Evolutionary conservation across 73 alveolate genomes (phyloP), one percentile per base, ranked within the genome.

Genomic region (Symbiodinium pilosum): DNA sequence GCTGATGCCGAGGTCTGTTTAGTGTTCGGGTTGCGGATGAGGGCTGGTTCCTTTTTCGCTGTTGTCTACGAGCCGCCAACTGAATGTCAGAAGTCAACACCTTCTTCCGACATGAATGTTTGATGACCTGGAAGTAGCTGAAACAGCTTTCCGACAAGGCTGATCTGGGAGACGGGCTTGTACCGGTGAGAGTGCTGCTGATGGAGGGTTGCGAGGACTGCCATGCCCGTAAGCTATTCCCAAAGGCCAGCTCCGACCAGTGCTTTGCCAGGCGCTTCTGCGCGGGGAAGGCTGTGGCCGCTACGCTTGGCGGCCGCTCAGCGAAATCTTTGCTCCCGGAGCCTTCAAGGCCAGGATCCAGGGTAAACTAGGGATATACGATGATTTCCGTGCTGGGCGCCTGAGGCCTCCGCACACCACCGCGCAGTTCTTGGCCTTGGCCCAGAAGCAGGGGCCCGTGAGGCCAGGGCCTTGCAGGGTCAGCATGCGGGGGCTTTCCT

Each of bases 391-490:
- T 64, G 77, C 16, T 6, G 0, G 32, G 14, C n/a, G 77, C 21
- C 28, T 24, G 36, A 88, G 95, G 95, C 71, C 71, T 40, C 73
- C 42, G 95, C 86, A 26, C 95, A 88, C 32, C 95, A 88, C 43
- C 95, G 95, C 21, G 95, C 95, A 39, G 68, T 64, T 2, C 95
- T 88, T 14, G 95, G 95, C 41, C 43, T 88, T 8, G 43, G 47
- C 16, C 69, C 42, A 18, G 95, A 88, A 39, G 95, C 95, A 9
- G 95, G 95, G 73, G 73, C 95, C 1, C 36, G 4, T 1, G 94
- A 87, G 94, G 94, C 64, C 34, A 59, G 9, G 47, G 30, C 43
- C 43, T 7, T 41, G 44, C 34, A n/a, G n/a, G n/a, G n/a, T n/a
- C n/a, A 34, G 44, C 34, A 43, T 44, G 32, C 44, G 20, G 8